phyloP scores from a whole-genome alignment of 129 eudicot species.

The Artemisia annua region DNA sequence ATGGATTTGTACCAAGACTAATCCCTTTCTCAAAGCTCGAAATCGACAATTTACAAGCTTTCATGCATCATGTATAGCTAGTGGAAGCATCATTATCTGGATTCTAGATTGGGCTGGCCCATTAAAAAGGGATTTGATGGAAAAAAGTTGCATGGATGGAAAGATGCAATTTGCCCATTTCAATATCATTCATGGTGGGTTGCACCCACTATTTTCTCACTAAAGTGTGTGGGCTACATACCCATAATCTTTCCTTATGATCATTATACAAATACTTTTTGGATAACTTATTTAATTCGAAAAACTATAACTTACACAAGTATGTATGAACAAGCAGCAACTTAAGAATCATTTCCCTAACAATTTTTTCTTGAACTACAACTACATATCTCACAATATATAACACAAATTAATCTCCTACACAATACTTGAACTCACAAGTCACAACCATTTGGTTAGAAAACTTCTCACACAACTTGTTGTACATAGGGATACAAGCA shows the following conservation, averaged over 20 bases:
- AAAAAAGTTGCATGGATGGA: conserved; percentile 22
- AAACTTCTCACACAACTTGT: too few species aligned
- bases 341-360: too few species aligned
- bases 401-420: too few species aligned
- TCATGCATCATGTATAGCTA: conserved; percentile 4
- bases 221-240: conserved; percentile 35
- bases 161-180: conserved; percentile 43
- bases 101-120: conserved; percentile 40
- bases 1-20: conserved; percentile 21
- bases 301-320: too few species aligned
- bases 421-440: too few species aligned
- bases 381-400: too few species aligned
- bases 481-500: too few species aligned
- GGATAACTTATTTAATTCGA: neutral
- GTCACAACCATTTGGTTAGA: too few species aligned
- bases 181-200: conserved; percentile 30
- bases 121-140: conserved; percentile 20
- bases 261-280: conserved; percentile 20
- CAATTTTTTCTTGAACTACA: too few species aligned
- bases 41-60: conserved; percentile 8
- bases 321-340: too few species aligned
- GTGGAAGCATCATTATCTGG: conserved; percentile 9
- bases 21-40: neutral
- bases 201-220: conserved; percentile 36
- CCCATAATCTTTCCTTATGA: conserved; percentile 17